A percentile compares a stretch with the other conserved stretches of the same genome.
Evolutionary conservation across 768 basidiomycete species (phyloP).

Genomic region (Hygrophorus pudorinus): DNA sequence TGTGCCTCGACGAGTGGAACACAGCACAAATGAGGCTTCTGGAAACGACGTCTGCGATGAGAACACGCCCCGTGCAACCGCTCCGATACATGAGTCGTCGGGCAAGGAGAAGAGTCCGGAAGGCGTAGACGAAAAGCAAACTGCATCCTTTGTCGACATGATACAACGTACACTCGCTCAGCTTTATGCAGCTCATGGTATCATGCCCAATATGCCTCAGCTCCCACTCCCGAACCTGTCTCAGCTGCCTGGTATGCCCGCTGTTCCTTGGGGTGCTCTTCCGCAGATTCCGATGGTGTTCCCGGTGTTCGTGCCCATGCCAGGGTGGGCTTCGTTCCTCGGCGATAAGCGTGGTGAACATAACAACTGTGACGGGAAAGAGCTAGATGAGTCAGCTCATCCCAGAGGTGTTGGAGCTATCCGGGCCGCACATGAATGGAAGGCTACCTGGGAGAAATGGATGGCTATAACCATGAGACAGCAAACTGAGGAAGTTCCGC

Average conservation of each 20-base stretch:
- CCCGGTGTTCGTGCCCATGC: constrained; percentile 65
- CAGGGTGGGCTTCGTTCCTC: constrained; percentile 56
- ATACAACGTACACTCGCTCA: constrained; percentile 67
- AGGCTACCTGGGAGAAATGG: constrained; percentile 71
- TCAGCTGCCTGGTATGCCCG: constrained; percentile 59
- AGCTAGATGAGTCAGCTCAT: constrained; percentile 25
- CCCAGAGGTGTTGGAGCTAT: constrained; percentile 32
- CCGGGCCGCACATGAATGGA: constrained; percentile 52
- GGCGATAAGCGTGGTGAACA: constrained; percentile 28
- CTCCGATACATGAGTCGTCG: neutral
- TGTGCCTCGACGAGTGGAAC: constrained; percentile 21
- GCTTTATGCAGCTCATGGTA: constrained; percentile 46
- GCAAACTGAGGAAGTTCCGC: constrained; percentile 45
- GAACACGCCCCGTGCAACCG: neutral
- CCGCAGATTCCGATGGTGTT: constrained; percentile 71
- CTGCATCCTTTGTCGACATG: constrained; percentile 52
- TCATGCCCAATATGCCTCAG: constrained; percentile 35
- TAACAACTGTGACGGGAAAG: constrained; percentile 17
- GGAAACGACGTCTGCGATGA: no score
- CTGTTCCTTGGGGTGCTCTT: constrained; percentile 49
- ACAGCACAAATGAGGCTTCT: neutral
- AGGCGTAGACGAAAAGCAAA: constrained; percentile 30
- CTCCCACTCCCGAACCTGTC: constrained; percentile 48
- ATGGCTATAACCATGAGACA: constrained; percentile 40
- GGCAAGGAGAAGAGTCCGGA: neutral